These are phyloP conservation scores for Eragrostis nindensis DNA, from an alignment of 176 grass and related monocot species.

Conservation along the genomic window DNA sequence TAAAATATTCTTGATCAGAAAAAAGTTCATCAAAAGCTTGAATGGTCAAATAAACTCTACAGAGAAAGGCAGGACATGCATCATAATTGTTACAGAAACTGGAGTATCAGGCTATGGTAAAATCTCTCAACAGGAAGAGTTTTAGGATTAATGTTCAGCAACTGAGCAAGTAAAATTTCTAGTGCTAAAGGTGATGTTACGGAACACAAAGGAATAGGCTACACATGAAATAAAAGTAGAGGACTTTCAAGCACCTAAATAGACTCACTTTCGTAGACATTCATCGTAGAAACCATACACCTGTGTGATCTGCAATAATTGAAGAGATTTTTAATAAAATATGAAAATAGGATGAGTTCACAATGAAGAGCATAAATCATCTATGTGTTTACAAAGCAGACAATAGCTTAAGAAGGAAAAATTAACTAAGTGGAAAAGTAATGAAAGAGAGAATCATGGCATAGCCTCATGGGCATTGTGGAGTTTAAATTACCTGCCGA, in stretches of 20 bases:
- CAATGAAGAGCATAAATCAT: background rate
- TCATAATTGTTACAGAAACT: background rate
- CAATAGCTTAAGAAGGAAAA: background rate
- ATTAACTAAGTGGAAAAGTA: slow-evolving; percentile 12
- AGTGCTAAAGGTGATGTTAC: background rate
- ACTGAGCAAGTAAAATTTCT: background rate
- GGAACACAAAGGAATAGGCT: background rate
- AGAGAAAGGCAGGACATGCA: background rate
- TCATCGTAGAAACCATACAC: slow-evolving; percentile 97
- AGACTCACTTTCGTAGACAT: slow-evolving; percentile 87
- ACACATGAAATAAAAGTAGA: slow-evolving; percentile 12
- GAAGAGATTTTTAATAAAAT: slow-evolving; percentile 22
- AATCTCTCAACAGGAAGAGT: background rate
- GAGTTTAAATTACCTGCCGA: slow-evolving; percentile 51
- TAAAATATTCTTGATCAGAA: background rate
- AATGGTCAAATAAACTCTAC: background rate
- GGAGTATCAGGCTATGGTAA: background rate
- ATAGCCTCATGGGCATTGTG: background rate
- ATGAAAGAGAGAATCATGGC: background rate
- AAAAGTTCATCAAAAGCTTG: background rate
- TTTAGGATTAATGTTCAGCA: slow-evolving; percentile 1
- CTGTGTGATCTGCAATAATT: slow-evolving; percentile 79
- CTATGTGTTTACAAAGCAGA: background rate
- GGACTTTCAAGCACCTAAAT: slow-evolving; percentile 31
- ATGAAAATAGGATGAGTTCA: slow-evolving; percentile 5